These are phyloP conservation scores for Plasmopara viticola DNA, from an alignment of 352 stramenopile genomes.

Conservation along the genomic window DNA sequence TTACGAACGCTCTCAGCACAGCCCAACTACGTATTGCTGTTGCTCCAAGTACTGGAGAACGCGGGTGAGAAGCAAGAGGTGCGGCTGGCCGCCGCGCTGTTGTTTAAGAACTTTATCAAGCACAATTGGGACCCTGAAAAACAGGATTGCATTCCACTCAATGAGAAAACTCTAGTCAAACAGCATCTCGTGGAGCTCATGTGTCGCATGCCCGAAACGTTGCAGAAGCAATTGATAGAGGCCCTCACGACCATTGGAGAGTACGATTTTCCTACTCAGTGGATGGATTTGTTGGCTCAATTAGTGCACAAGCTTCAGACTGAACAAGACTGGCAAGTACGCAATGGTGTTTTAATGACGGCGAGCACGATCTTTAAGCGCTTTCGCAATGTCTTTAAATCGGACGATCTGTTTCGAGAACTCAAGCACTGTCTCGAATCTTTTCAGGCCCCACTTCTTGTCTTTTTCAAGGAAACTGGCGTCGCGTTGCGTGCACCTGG, in stretches of 20 bases:
- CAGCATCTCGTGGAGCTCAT: conserved; percentile 98
- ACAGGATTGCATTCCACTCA: conserved; percentile 52
- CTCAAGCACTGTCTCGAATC: conserved; percentile 93
- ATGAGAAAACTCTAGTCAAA: conserved; percentile 95
- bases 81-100: conserved; percentile 61
- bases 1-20: conserved; percentile 51
- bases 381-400: conserved; percentile 94
- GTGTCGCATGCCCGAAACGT: conserved; percentile 89
- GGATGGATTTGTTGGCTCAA: conserved; percentile 91
- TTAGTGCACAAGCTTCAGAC: conserved; percentile 91
- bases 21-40: conserved; percentile 61
- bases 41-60: conserved; percentile 74
- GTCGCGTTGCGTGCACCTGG: conserved; percentile 38
- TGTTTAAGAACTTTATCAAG: conserved; percentile 99
- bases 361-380: conserved; percentile 98
- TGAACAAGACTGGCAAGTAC: conserved; percentile 86
- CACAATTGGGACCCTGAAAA: conserved; percentile 93
- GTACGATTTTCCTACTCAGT: conserved; percentile 97
- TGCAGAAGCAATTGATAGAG: conserved; percentile 95
- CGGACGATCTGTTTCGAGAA: conserved; percentile 91
- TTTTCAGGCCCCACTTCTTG: conserved; percentile 83
- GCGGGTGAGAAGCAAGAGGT: conserved; percentile 50
- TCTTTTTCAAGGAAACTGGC: conserved; percentile 74
- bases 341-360: conserved; percentile 95
- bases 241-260: conserved; percentile 95